A percentile compares a stretch with the other conserved stretches of the same genome.
Evolutionary conservation across 2,329 filamentous ascomycete species (phyloP).

Genomic region (Colletotrichum sidae): DNA sequence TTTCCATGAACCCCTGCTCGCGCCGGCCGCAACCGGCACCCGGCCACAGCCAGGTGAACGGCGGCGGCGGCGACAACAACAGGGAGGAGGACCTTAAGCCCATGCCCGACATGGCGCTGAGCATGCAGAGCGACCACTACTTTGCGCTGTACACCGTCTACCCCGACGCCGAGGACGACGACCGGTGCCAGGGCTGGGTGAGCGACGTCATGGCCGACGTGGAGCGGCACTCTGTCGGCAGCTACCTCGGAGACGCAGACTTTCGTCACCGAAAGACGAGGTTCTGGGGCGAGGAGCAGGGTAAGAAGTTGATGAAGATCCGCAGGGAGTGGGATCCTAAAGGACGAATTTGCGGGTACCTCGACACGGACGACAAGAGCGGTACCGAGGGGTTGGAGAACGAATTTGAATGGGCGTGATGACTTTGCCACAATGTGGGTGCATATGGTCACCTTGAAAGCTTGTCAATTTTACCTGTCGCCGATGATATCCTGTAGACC

Average conservation of each 20-base stretch:
- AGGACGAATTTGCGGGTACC: conserved; percentile 52
- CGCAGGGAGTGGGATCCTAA: conserved; percentile 56
- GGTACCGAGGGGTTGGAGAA: conserved; percentile 56
- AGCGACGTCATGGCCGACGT: conserved; percentile 52
- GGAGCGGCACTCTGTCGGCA: conserved; percentile 55
- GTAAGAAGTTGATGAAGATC: conserved; percentile 54
- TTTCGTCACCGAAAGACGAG: conserved; percentile 59
- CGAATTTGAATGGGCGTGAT: conserved; percentile 48
- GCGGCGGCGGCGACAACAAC: conserved; percentile 47
- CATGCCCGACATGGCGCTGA: conserved; percentile 64
- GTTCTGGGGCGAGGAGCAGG: conserved; percentile 61
- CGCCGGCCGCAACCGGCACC: conserved; percentile 11
- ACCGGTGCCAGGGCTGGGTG: conserved; percentile 57
- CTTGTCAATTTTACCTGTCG: conserved; percentile 1
- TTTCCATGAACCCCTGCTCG: conserved; percentile 61
- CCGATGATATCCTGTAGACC: conserved; percentile 22
- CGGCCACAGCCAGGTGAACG: conserved; percentile 28
- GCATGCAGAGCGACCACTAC: conserved; percentile 67
- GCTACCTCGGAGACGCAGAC: conserved; percentile 67
- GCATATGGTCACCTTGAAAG: too few relatives aligned
- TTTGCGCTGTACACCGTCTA: conserved; percentile 65
- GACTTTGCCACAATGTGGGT: too few relatives aligned
- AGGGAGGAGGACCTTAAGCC: neutral
- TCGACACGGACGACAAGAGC: conserved; percentile 59
- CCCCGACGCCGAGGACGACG: conserved; percentile 59